Base-by-base conservation (phyloP, 257 asterid genomes). In the Voacanga thouarsii region DNA sequence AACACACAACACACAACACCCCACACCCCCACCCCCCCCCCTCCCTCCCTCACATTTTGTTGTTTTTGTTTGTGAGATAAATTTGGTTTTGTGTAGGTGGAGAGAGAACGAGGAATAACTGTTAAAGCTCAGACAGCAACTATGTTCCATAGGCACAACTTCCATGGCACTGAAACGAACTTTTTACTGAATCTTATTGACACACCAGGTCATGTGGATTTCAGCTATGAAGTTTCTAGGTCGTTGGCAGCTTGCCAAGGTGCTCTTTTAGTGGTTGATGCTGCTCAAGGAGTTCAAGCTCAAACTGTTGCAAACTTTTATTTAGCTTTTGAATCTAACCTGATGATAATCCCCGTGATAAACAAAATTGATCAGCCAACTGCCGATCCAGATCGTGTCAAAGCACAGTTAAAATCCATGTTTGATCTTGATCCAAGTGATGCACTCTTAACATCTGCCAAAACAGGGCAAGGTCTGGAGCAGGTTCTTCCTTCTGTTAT, bases 171-270 rank as follows among this genome's bases (percentile, higher is more conserved):
- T 24, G 88, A 92, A 63, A 71, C 92, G 12, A 83, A 87, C 43
- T 88, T 93, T 88, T 82, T 95, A 71, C 82, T 95, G 80, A 95
- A 95, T 86, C 89, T 95, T 72, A 79, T 95, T 60, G 99, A 95
- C 89, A 95, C 99, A 30, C 99, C 99, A 77, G 99, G 99, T 55
- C 99, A 95, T 60, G 99, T 95, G 68, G 99, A 95, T 85, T 95
- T 95, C 82, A 95, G 90, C 88, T 95, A 95, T 41, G 99, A 95
- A 85, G 99, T 95, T 30, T 91, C 99, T 10, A 90, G 99, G 83
- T 95, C 99, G 63, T 82, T 95, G 88, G 98, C 98, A 77, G 99
- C 99, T 81, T 95, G 99, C 88, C 99, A 95, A 71, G 98, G 98
- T 28, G 98, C 91, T 72, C 97, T 95, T 79, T 94, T 95, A 24